Evolutionary conservation across 805 yeast genomes (phyloP), one percentile per base, ranked within the genome.

Genomic region (Teunomyces funiuensis): DNA sequence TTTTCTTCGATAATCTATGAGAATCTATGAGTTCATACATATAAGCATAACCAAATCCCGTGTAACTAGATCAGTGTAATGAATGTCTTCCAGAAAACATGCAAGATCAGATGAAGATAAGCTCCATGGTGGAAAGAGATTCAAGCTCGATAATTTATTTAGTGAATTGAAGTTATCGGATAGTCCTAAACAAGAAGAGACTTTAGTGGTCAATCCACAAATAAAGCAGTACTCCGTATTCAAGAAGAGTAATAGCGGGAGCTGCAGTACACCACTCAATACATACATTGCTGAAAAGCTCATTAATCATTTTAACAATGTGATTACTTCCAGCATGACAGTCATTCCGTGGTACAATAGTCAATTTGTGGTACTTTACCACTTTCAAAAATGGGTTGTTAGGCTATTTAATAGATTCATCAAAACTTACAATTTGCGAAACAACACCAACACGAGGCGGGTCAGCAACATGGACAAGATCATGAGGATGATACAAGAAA

Each of bases 331-430:
- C 6, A 51, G 54, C 17, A 33, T 50, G 17, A 49, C 52, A 33
- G 31, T 69, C 13, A 49, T 65, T 15, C 48, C 36, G 18, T 60
- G 63, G 54, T 57, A 54, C 40, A 56, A 53, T 41, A 57, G 54
- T n/a, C 38, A 47, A n/a, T 41, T 52, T 8, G 16, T 69, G 15
- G 40, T 69, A 11, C 44, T 52, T 2, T 51, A 48, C 20, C 56
- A 52, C 28, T 67, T 66, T 44, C 69, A 68, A 42, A 28, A 39
- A 33, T 70, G 75, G 75, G 52, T 58, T 8, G 37, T 61, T 10
- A 48, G 67, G 28, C 49, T 70, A 39, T 69, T 69, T 50, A 68
- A 67, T 46, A 37, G 52, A 17, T 70, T 67, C 46, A 48, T 65
- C 4, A 45, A 46, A 28, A 54, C 57, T 34, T 68, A 60, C 43